Evolutionary conservation across 805 yeast species (phyloP), one percentile per base, ranked within the genome.

Genomic region (Scheffersomyces stipitis): DNA sequence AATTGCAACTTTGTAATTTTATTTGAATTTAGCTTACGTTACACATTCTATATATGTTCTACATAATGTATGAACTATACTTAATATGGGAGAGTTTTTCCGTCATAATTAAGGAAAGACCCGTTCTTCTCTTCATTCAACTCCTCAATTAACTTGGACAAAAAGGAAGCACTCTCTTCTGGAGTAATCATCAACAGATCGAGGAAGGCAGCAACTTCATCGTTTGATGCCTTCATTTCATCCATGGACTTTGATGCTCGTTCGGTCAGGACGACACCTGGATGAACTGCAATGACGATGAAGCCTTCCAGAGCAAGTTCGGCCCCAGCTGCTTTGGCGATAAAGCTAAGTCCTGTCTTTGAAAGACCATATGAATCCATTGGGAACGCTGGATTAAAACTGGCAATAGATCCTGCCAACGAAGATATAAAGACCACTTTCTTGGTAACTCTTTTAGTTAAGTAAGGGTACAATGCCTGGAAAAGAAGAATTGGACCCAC

Each of bases 341-440:
- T 14, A 36, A 46, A 46, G 47, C 64, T 65, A 15, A 64, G 33
- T 1, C 66, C 67, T 3, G 66, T 62, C 41, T 69, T 68, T 5
- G 73, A 65, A 5, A 54, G 51, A 12, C 61, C 62, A 39, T 66
- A 66, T 6, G 60, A 51, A 6, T 43, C 38, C n/a, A 45, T 8
- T 5, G 60, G 55, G 5, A 60, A 42, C 9, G 7, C 7, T 20
- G 7, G 24, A 7, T 7, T 7, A 24, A 39, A 48, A 4, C 37
- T 45, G 6, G 49, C 52, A 27, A 54, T 44, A 4, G 65, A 58
- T 1, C 60, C 67, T 22, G 52, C 48, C 4, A 45, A 24, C 29
- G 60, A 51, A 2, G 68, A 56, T 9, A 55, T 49, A 41, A 62
- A 54, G 7, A 58, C 34, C 8, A 60, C 44, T 35, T 61, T 61